phyloP scores from a whole-genome alignment of 228 moss, liverwort and hornwort genomes.

The Sphagnum magellanicum region DNA sequence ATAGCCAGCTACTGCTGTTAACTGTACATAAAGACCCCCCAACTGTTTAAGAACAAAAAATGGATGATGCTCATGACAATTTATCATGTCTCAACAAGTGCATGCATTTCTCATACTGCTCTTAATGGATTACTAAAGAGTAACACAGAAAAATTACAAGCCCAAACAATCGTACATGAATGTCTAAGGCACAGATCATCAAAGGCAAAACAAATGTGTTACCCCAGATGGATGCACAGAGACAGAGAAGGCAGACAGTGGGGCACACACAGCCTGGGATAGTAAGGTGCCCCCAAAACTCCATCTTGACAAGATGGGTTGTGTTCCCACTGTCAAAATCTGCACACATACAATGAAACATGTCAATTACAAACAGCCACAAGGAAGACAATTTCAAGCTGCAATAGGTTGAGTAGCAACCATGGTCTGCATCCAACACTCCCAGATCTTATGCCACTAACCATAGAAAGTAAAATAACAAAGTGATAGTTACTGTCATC shows the following conservation, averaged over 20 bases:
- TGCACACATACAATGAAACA: slow-evolving; percentile 10
- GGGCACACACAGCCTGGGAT: slow-evolving; percentile 42
- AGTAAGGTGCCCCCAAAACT: slow-evolving; percentile 46
- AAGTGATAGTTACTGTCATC: background rate
- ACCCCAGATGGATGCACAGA: slow-evolving; percentile 49
- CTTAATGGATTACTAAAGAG: too few species aligned
- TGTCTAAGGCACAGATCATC: too few species aligned
- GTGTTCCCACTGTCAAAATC: slow-evolving; percentile 43
- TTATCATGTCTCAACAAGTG: too few species aligned
- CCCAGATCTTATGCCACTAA: background rate
- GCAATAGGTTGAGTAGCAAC: background rate
- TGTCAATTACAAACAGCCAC: background rate
- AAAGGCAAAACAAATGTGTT: background rate
- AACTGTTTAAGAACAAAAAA: too few species aligned
- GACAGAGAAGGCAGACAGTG: slow-evolving; percentile 36
- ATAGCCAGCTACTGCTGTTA: too few species aligned
- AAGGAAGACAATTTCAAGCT: background rate
- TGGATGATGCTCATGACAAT: too few species aligned
- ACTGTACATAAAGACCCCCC: too few species aligned
- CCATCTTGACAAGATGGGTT: slow-evolving; percentile 46
- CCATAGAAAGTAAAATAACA: background rate
- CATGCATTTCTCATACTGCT: too few species aligned
- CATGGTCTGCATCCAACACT: background rate
- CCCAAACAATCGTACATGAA: too few species aligned
- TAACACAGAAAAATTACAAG: too few species aligned